Evolutionary conservation across 345 rosid species (phyloP).

Genomic region (Barbarea vulgaris): DNA sequence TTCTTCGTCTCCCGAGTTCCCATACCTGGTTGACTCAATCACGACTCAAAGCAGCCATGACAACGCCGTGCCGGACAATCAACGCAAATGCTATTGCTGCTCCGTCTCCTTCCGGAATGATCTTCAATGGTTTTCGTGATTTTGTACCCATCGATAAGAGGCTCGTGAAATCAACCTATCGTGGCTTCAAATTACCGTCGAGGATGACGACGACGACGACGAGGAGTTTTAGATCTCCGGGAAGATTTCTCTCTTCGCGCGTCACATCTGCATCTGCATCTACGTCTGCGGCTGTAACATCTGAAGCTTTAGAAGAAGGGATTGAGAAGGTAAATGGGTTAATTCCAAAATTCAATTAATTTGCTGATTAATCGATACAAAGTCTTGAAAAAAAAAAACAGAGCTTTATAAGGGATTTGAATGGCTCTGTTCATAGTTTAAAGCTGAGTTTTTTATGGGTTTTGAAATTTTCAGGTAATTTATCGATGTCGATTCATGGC

Average conservation of each 20-base stretch:
- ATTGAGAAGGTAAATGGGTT: slow-evolving; percentile 62
- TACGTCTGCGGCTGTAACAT: slow-evolving; percentile 38
- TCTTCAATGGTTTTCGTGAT: slow-evolving; percentile 7
- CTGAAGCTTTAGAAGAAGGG: slow-evolving; percentile 56
- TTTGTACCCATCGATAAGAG: slow-evolving; percentile 16
- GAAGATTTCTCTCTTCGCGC: slow-evolving; percentile 12
- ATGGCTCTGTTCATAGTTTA: background rate
- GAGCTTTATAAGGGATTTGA: background rate
- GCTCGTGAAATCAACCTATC: slow-evolving; percentile 20
- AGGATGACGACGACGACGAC: background rate
- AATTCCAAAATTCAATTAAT: background rate
- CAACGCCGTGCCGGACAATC: slow-evolving; percentile 28
- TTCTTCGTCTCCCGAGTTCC: background rate
- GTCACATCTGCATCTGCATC: slow-evolving; percentile 35
- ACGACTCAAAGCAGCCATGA: slow-evolving; percentile 19
- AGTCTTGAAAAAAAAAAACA: background rate
- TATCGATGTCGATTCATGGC: slow-evolving; percentile 78
- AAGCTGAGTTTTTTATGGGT: background rate
- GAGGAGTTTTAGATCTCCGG: slow-evolving; percentile 5
- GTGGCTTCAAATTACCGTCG: slow-evolving; percentile 30
- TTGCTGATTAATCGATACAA: background rate
- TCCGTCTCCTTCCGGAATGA: slow-evolving; percentile 23
- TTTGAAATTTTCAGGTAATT: slow-evolving; percentile 45
- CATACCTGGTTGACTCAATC: slow-evolving; percentile 4
- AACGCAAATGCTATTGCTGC: slow-evolving; percentile 30